Percentiles rank a stretch among this genome's conserved stretches.
These are phyloP conservation scores for Zygotorulaspora florentina DNA, from an alignment of 805 yeast genomes.

Conservation along the genomic window DNA sequence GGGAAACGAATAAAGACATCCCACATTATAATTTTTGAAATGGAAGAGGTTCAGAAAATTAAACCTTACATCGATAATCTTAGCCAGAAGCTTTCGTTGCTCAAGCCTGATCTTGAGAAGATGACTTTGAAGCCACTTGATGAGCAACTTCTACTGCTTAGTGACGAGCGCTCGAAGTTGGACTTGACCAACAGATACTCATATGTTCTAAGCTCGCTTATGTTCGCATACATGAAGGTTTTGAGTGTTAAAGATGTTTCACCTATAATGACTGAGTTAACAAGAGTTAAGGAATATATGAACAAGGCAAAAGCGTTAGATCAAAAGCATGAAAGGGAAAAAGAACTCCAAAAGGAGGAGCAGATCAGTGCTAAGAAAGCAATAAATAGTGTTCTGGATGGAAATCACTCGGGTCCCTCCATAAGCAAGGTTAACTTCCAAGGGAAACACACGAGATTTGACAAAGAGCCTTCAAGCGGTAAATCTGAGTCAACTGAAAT, in stretches of 20 bases:
- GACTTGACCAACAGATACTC: conserved; percentile 27
- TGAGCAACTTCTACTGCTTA: conserved; percentile 25
- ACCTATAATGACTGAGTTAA: conserved; percentile 62
- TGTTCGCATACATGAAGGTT: conserved; percentile 31
- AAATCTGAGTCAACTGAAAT: conserved; percentile 6
- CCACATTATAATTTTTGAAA: background rate
- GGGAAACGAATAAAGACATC: background rate
- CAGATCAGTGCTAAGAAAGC: conserved; percentile 42
- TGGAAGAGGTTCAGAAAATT: conserved; percentile 29
- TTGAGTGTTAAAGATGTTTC: conserved; percentile 22
- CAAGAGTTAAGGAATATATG: conserved; percentile 65
- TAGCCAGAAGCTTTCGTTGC: conserved; percentile 19
- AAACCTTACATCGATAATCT: conserved; percentile 28
- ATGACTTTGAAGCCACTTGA: conserved; percentile 26
- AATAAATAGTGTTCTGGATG: conserved; percentile 45
- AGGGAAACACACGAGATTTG: conserved; percentile 52
- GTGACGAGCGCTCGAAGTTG: conserved; percentile 22
- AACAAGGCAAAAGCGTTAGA: conserved; percentile 41
- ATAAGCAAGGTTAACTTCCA: conserved; percentile 50
- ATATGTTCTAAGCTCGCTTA: conserved; percentile 29
- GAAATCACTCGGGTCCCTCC: conserved; percentile 40
- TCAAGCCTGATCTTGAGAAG: conserved; percentile 20
- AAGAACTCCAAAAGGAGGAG: conserved; percentile 33
- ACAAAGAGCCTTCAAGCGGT: conserved; percentile 19
- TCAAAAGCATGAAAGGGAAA: conserved; percentile 22